A percentile compares a stretch with the other conserved stretches of the same genome.
Evolutionary conservation across 129 eudicot species (phyloP).

Genomic region (carrot (Daucus carota)): DH1_v3.0 NC_030383.2:37538501-37539000

Average conservation of each 20-base stretch:
- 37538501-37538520: constrained; percentile 51
- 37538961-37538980: not conserved
- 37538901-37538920: not conserved
- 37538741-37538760: constrained; percentile 86
- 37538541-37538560: constrained; percentile 57
- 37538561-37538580: constrained; percentile 63
- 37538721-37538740: constrained; percentile 46
- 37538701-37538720: constrained; percentile 53
- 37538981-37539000: not conserved
- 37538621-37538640: constrained; percentile 33
- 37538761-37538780: not conserved
- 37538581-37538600: constrained; percentile 50
- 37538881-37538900: not conserved
- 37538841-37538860: not conserved
- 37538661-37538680: constrained; percentile 54
- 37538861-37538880: constrained; percentile 1
- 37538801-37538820: not conserved
- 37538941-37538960: not conserved
- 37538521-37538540: constrained; percentile 41
- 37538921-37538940: not conserved
- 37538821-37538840: not conserved
- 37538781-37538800: not conserved
- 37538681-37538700: constrained; percentile 45
- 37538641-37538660: constrained; percentile 59
- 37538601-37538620: constrained; percentile 30